Base-by-base conservation (phyloP, 495 filamentous ascomycete species). In the Aspergillus carlsbadensis region DNA sequence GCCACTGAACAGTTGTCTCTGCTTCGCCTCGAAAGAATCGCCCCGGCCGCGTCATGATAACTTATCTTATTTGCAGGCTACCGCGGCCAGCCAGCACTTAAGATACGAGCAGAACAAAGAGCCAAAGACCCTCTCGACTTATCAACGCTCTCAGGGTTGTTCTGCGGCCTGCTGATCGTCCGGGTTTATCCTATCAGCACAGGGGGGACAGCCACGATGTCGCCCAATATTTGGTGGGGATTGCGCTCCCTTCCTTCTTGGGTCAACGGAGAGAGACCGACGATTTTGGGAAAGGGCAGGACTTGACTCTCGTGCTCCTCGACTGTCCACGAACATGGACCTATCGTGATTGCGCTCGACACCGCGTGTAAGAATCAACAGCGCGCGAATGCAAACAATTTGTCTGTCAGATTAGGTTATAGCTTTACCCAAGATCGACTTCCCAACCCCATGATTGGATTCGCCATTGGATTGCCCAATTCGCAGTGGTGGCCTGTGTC, bases 181-280 rank as follows among this genome's bases (percentile, higher is more conserved):
- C 54, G 57, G 60, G 33, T 55, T 40, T 65, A 62, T 56, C 63
- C 63, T 65, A 65, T 65, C 59, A 65, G 35, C 42, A 36, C 47
- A 18, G 36, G 21, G 20, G 37, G 53, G 42, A 43, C 43, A 39
- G 40, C 52, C 62, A 65, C 59, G 61, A 60, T 60, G 52, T 49
- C 53, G 39, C 56, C 26, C 54, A 54, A 54, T n/a, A 40, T 42
- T 24, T 35, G 45, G 36, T 35, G 47, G 52, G 61, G 46, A 57
- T 49, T 53, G 43, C 45, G 20, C 15, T 31, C 35, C 50, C 15
- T 44, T 46, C 22, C 33, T 29, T 44, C 7, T 35, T 21, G 26
- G 22, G 20, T 20, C 21, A 43, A 26, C 35, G 22, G 24, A 40
- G 49, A 52, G 31, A 40, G 10, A 44, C 21, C 18, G 5, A 29